phyloP scores from a whole-genome alignment of 2,329 filamentous ascomycete species.

The Zelopaecilomyces penicillatus region DNA sequence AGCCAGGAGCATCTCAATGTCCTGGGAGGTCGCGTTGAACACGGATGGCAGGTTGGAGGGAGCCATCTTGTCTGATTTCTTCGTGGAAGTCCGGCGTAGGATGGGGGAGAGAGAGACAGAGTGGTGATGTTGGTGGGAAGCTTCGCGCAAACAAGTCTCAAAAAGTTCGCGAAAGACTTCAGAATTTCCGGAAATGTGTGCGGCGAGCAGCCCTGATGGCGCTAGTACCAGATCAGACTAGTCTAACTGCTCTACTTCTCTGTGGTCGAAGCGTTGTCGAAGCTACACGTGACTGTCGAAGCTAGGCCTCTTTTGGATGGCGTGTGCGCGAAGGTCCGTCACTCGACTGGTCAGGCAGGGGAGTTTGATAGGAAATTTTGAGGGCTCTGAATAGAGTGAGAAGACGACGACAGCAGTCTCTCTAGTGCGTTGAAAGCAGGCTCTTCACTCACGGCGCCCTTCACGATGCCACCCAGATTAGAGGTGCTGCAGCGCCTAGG shows the following conservation, averaged over 20 bases:
- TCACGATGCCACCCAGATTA: constrained; percentile 61
- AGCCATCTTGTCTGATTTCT: constrained; percentile 69
- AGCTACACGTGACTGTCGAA: constrained; percentile 20
- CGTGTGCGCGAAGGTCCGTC: not conserved
- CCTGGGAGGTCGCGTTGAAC: constrained; percentile 95
- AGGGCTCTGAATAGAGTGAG: constrained; percentile 9
- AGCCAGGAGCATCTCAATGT: constrained; percentile 99
- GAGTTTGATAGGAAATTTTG: constrained; percentile 26
- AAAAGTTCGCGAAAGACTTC: constrained; percentile 36
- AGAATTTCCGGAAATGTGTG: constrained; percentile 34
- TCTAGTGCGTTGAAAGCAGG: too few species aligned
- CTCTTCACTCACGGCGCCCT: not conserved
- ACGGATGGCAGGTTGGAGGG: constrained; percentile 86
- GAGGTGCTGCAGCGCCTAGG: constrained; percentile 50
- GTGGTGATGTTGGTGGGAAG: constrained; percentile 17
- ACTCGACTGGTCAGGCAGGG: constrained; percentile 1
- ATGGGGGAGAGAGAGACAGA: not conserved
- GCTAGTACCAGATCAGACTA: constrained; percentile 20
- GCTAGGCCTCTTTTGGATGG: constrained; percentile 16
- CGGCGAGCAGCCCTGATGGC: constrained; percentile 26
- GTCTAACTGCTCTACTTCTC: constrained; percentile 1
- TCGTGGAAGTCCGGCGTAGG: constrained; percentile 17
- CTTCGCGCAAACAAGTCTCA: constrained; percentile 18
- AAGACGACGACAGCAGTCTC: not conserved
- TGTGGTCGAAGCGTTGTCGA: not conserved